Conservation (phyloP, 2,329 filamentous ascomycete genomes). For the Verticillium tricorpus region DNA sequence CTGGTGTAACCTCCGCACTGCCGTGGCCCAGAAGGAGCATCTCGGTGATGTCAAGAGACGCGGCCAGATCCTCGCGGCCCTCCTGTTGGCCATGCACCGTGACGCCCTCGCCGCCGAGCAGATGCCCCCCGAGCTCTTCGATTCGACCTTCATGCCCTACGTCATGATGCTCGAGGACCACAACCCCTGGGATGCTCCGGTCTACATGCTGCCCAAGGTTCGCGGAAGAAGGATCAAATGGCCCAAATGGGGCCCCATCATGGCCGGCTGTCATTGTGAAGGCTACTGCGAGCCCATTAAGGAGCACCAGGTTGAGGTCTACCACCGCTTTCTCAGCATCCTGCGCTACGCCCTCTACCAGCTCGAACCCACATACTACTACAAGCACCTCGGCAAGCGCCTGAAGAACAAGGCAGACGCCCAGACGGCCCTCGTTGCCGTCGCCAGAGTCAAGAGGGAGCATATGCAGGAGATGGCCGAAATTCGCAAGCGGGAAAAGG, state of each 20-base stretch:
- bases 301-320: slow-evolving; percentile 3
- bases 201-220: neutral
- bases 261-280: neutral
- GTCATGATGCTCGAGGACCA: neutral
- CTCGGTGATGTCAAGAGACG: neutral
- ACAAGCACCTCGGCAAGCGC: neutral
- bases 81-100: neutral
- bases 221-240: neutral
- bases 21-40: neutral
- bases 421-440: neutral
- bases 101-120: neutral
- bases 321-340: neutral
- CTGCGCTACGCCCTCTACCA: neutral
- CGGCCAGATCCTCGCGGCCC: neutral
- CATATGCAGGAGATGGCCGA: neutral
- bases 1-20: neutral
- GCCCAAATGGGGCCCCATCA: slow-evolving; percentile 1
- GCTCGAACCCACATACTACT: neutral
- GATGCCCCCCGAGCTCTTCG: neutral
- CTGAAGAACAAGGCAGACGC: neutral
- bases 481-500: neutral
- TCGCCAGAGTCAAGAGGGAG: neutral
- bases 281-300: neutral
- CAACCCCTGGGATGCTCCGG: neutral
- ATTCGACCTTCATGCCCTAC: neutral